Evolutionary conservation across 345 rosid genomes (phyloP), one percentile per base, ranked within the genome.

Genomic region (Gossypium herbaceum): DNA sequence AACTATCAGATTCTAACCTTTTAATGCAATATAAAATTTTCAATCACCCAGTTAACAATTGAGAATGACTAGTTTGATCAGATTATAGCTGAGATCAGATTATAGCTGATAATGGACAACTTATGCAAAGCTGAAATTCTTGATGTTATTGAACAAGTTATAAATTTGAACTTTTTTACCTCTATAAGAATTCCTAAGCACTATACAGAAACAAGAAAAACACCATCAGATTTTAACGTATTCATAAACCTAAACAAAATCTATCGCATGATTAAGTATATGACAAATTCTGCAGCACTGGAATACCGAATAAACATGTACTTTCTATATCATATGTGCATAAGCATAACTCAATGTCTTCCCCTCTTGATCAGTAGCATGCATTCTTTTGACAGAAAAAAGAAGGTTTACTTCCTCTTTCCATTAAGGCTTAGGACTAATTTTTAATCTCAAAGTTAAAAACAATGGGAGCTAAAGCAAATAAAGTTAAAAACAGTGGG

Each of bases 391-490:
- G 27, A 58, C 50, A 54, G 7, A 55, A 59, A 29, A 39, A 19
- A 39, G 63, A 39, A 25, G 13, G 58, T 71, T 12, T 34, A n/a
- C 50, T 54, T 73, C 20, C 29, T 12, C 27, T 59, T 68, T 48
- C 57, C 50, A 6, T 27, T 56, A 56, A 56, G 61, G 25, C 52
- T 29, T 25, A 45, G 20, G 52, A 47, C 56, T 60, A 34, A 5
- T 22, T 70, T 22, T 50, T 22, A 20, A 70, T 48, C 20, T 66
- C 41, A 48, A 39, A 39, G 20, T 67, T 73, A 22, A 25, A 27
- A 75, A 29, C 22, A 76, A 27, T n/a, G 56, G 71, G 8, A 65
- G 17, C 20, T 74, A 7, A 51, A 65, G 27, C 9, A 68, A 57
- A 68, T 13, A 62, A 67, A 39, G 20, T 67, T 73, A 16, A 25